Evolutionary conservation across 768 basidiomycete species (phyloP), one percentile per base, ranked within the genome.

Genomic region (Pleurotus cornucopiae): DNA sequence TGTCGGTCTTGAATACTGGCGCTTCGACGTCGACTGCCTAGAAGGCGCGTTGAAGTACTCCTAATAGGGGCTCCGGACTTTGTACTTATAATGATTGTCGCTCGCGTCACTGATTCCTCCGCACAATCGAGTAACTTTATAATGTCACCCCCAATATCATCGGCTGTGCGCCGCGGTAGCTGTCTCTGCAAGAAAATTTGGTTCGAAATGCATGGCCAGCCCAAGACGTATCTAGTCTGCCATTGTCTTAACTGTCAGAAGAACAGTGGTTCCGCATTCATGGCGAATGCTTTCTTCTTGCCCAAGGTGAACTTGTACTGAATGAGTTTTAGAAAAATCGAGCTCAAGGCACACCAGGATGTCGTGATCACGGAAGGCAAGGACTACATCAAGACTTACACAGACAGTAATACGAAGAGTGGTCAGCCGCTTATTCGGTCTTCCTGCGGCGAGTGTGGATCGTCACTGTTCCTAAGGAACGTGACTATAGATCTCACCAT

Each of bases 201-300:
- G 49, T 77, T 73, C 53, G 66, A 69, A 23, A 56, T 75, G 5
- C 62, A 57, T 13, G 75, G 72, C 1, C 69, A 72, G 30, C 76
- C 75, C 3, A 39, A 73, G 51, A 64, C 68, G 1, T 73, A 72
- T 55, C 63, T 69, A n/a, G 66, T 76, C 1, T 77, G 76, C 59
- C 73, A 77, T 60, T 77, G 76, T 60, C 54, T 54, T n/a, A 73
- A 76, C 46, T 76, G 76, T 60, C 71, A 68, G 62, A 76, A 76
- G 61, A 67, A 70, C 16, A 73, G 69, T 14, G 75, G 76, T 5
- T 65, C 71, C 14, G 72, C 72, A n/a, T 75, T 75, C 55, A 69
- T 75, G 69, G 64, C 71, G 43, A 75, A 74, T 46, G 62, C 63
- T 5, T 71, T 73, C 54, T 76, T 73, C 58, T 62, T 64, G 34